Conservation (phyloP, 169 alveolate genomes). For the Eimeria acervulina region DNA sequence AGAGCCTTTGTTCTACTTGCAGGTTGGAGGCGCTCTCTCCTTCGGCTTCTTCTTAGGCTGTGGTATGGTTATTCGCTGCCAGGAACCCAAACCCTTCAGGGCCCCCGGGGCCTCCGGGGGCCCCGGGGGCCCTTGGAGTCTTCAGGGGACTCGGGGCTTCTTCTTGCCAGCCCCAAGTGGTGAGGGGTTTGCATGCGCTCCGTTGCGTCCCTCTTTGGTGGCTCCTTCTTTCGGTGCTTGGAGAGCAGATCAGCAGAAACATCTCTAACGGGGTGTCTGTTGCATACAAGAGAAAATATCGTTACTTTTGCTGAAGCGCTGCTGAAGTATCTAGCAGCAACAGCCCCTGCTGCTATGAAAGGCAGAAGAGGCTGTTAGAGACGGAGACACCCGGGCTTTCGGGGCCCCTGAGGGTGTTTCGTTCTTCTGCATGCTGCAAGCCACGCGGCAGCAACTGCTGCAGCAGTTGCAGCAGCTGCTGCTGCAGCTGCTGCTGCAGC, state of each 20-base stretch:
- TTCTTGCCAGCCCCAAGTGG: not conserved
- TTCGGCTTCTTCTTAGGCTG: slow-evolving; percentile 89
- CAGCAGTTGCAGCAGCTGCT: no score
- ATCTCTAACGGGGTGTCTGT: not conserved
- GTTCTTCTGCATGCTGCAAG: no score
- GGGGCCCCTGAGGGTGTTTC: no score
- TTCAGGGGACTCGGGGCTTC: not conserved
- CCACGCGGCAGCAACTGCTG: no score
- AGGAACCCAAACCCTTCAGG: slow-evolving; percentile 32
- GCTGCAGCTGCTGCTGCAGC: no score
- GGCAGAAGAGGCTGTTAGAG: not conserved
- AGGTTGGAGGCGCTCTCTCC: slow-evolving; percentile 89
- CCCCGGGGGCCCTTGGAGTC: not conserved
- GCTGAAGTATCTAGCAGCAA: not conserved
- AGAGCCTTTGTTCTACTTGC: not conserved
- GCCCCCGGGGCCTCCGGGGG: not conserved
- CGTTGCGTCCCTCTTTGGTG: not conserved
- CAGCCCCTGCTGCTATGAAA: not conserved
- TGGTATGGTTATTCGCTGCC: slow-evolving; percentile 88
- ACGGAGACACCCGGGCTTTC: not conserved
- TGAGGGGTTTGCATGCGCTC: not conserved
- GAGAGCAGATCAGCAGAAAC: not conserved
- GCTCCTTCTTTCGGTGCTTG: not conserved
- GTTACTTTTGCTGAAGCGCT: no score
- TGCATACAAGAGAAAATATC: not conserved